These are phyloP conservation scores for Populus hybrid DNA, from an alignment of 441 rosid species.

Conservation along the genomic window DNA sequence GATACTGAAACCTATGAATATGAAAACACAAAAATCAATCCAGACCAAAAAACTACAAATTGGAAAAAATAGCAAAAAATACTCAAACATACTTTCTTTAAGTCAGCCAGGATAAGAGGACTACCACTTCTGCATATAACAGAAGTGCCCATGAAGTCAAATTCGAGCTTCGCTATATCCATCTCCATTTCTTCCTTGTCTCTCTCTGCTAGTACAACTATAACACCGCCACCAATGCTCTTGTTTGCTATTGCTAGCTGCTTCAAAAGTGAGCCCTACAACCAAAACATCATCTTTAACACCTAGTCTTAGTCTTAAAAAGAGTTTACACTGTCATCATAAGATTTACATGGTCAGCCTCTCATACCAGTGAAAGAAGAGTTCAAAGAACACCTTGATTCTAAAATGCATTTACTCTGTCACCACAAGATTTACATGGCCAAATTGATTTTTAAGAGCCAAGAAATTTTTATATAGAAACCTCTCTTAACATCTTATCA, in stretches of 20 bases:
- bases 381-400: neutral
- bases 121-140: too few relatives aligned
- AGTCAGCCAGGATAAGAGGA: too few relatives aligned
- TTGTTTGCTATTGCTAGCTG: too few relatives aligned
- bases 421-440: neutral
- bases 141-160: too few relatives aligned
- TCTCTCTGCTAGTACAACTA: too few relatives aligned
- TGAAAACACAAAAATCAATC: conserved; percentile 20
- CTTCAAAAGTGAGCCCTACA: too few relatives aligned
- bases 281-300: too few relatives aligned
- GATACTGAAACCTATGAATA: conserved; percentile 77
- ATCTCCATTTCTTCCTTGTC: too few relatives aligned
- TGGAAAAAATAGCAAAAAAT: conserved; percentile 5
- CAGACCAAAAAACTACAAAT: conserved; percentile 2
- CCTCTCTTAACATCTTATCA: neutral
- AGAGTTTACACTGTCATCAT: neutral
- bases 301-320: neutral
- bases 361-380: neutral
- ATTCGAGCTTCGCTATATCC: too few relatives aligned
- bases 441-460: too few relatives aligned
- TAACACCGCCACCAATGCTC: too few relatives aligned
- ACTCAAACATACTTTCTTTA: conserved; percentile 52
- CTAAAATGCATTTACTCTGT: neutral
- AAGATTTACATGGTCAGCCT: neutral
- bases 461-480: too few relatives aligned